Evolutionary conservation across 352 stramenopile genomes (phyloP).

Genomic region (Aphanomyces stellatus): DNA sequence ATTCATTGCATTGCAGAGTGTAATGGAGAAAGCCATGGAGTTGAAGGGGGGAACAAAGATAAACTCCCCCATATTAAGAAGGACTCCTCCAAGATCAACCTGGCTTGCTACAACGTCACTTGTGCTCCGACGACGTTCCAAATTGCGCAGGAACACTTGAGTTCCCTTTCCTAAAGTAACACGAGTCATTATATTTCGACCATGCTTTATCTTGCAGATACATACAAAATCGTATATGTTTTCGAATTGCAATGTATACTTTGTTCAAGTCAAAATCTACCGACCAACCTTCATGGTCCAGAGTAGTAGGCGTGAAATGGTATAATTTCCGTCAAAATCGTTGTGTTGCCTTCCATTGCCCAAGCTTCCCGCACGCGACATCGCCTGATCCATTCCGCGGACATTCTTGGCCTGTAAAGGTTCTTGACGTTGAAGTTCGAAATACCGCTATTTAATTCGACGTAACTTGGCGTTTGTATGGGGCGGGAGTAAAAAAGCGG

Average conservation of each 20-base stretch:
- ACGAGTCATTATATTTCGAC: neutral
- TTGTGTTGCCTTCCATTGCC: too few species aligned
- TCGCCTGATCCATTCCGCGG: too few species aligned
- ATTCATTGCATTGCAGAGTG: conserved; percentile 23
- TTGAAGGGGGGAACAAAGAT: conserved; percentile 22
- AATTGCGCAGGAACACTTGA: neutral
- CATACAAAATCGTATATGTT: neutral
- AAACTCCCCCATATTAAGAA: conserved; percentile 13
- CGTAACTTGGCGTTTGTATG: too few species aligned
- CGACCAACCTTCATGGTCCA: neutral
- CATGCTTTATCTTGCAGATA: neutral
- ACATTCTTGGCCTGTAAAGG: too few species aligned
- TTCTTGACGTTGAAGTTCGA: too few species aligned
- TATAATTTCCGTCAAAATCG: too few species aligned
- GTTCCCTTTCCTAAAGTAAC: neutral
- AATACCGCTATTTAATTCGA: too few species aligned
- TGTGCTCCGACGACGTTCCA: neutral
- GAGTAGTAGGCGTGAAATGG: too few species aligned
- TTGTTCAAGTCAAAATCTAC: neutral
- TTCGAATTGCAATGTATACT: neutral
- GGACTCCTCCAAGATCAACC: neutral
- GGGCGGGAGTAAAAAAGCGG: too few species aligned
- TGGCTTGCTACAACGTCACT: neutral
- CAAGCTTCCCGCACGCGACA: too few species aligned
- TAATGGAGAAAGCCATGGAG: conserved; percentile 21